phyloP scores from a whole-genome alignment of 306 rosid genomes.

The barrel medic (Medicago truncatula) region DNA sequence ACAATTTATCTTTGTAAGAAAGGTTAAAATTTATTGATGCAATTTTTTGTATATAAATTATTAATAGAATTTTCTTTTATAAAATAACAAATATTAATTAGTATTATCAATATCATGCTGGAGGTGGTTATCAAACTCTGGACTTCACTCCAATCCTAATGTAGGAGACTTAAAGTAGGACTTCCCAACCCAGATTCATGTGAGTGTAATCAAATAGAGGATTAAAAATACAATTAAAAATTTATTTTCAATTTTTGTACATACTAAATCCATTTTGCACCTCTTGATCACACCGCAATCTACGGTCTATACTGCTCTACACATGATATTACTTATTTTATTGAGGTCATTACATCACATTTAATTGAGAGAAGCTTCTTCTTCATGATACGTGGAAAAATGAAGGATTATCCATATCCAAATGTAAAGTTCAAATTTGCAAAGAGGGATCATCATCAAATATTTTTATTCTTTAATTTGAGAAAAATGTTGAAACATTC shows the following conservation, averaged over 20 bases:
- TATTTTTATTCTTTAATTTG: constrained; percentile 8
- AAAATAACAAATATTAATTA: no score
- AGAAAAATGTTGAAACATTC: constrained; percentile 11
- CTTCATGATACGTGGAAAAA: constrained; percentile 10
- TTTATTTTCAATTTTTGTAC: no score
- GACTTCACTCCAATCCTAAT: no score
- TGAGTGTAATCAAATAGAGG: no score
- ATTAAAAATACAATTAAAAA: no score
- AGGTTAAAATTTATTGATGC: background rate
- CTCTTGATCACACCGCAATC: background rate
- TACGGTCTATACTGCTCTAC: background rate
- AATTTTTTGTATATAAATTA: background rate
- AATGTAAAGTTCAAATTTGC: constrained; percentile 1
- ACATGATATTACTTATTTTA: background rate
- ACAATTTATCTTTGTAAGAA: background rate
- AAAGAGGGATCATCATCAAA: constrained; percentile 17
- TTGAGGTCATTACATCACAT: background rate
- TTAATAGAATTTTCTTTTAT: no score
- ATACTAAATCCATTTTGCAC: background rate
- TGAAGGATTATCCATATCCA: background rate
- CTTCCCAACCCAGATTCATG: no score
- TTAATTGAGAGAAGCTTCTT: constrained; percentile 3
- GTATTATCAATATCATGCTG: no score
- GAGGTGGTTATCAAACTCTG: no score
- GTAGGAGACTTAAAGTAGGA: no score